These are phyloP conservation scores for Mycena belliarum DNA, from an alignment of 768 basidiomycete species.

Conservation along the genomic window DNA sequence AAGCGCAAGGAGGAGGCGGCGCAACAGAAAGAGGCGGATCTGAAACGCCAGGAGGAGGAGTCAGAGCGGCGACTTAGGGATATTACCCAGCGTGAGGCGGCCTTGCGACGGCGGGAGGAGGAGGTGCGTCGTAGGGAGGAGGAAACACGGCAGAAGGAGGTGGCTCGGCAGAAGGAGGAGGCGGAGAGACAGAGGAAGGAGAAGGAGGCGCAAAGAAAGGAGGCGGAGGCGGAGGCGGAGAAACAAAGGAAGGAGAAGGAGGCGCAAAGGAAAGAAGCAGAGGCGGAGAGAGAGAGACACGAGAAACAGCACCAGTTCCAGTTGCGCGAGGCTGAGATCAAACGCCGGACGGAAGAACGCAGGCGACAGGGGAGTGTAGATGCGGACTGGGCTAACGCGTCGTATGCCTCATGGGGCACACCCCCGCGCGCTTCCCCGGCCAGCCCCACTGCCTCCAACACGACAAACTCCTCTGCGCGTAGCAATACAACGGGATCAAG, in stretches of 20 bases:
- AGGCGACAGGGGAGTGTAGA: slow-evolving; percentile 45
- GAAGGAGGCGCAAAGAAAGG: not conserved
- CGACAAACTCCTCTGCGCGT: slow-evolving; percentile 13
- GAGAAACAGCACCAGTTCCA: slow-evolving; percentile 30
- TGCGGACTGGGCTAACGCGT: slow-evolving; percentile 32
- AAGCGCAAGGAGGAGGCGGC: slow-evolving; percentile 13
- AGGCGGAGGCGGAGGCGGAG: slow-evolving; percentile 21
- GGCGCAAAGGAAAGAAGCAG: slow-evolving; percentile 24
- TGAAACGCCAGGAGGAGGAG: slow-evolving; percentile 21
- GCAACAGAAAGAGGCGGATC: slow-evolving; percentile 18
- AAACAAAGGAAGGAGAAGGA: slow-evolving; percentile 27
- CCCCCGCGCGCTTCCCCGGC: slow-evolving; percentile 28
- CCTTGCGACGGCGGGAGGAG: not conserved
- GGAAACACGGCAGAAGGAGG: not conserved
- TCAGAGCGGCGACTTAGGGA: slow-evolving; percentile 21
- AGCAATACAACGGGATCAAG: slow-evolving; percentile 10
- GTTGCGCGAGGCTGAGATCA: slow-evolving; percentile 45
- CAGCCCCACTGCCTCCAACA: slow-evolving; percentile 29
- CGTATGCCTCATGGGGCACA: slow-evolving; percentile 22
- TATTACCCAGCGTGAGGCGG: slow-evolving; percentile 20
- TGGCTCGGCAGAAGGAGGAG: not conserved
- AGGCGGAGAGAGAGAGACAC: slow-evolving; percentile 21
- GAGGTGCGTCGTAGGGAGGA: not conserved
- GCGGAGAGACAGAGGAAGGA: not conserved
- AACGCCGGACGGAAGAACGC: slow-evolving; percentile 44